These are phyloP conservation scores for Tuber microsphaerosporum DNA, from an alignment of 495 filamentous ascomycete genomes.

Conservation along the genomic window DNA sequence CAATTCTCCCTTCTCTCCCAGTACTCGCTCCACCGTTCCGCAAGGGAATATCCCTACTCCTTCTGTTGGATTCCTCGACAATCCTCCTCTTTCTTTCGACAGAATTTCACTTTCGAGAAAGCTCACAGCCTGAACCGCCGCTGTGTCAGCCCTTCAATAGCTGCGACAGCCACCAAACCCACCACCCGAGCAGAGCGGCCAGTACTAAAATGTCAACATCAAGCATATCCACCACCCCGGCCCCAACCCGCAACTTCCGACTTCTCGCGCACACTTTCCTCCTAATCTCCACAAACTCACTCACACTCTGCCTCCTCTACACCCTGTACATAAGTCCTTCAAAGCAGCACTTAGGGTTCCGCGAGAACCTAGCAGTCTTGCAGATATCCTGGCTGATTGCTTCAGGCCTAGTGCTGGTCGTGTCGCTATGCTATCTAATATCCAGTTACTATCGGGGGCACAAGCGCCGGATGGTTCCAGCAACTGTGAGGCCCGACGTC, in stretches of 20 bases:
- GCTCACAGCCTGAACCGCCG: background rate
- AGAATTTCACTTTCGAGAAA: background rate
- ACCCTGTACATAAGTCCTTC: constrained; percentile 6
- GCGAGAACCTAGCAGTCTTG: background rate
- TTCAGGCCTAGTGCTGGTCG: background rate
- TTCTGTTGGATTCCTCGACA: background rate
- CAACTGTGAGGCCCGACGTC: background rate
- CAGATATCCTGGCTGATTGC: constrained; percentile 4
- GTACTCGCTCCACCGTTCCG: background rate
- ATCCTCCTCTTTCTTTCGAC: background rate
- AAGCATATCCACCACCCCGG: background rate
- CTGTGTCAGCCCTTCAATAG: background rate
- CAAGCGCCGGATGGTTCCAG: background rate
- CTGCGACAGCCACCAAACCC: background rate
- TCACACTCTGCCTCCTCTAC: constrained; percentile 7
- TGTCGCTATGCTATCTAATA: background rate
- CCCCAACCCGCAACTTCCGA: background rate
- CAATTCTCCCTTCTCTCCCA: background rate
- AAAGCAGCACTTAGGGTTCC: background rate
- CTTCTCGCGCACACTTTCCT: constrained; percentile 3
- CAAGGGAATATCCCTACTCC: background rate
- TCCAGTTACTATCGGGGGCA: background rate
- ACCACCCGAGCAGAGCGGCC: background rate
- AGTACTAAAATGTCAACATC: background rate
- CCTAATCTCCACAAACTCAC: constrained; percentile 8